Conservation (phyloP, 2,329 filamentous ascomycete genomes). For the Hirsutella thompsonii region DNA sequence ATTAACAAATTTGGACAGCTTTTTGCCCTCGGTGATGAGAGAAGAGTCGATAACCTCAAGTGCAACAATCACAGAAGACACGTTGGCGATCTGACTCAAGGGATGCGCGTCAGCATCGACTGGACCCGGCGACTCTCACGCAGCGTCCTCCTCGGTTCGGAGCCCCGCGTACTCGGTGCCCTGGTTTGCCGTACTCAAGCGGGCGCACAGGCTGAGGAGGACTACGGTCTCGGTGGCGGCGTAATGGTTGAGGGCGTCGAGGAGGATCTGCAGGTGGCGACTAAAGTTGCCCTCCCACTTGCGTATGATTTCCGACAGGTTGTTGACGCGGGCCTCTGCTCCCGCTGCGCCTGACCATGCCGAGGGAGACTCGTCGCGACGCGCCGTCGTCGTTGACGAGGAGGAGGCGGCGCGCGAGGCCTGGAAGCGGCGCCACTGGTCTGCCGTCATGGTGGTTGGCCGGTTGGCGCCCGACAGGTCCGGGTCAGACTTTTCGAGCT, state of each 20-base stretch:
- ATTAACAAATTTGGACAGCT: too few relatives aligned
- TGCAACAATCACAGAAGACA: too few relatives aligned
- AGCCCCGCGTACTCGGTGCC: conserved; percentile 53
- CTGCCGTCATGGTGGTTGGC: conserved; percentile 44
- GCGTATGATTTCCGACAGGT: conserved; percentile 74
- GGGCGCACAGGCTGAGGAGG: conserved; percentile 72
- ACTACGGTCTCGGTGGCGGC: conserved; percentile 96
- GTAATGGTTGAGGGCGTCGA: conserved; percentile 93
- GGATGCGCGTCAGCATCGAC: neutral
- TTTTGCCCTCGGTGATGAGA: too few relatives aligned
- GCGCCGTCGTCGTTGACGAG: conserved; percentile 7
- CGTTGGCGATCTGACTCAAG: too few relatives aligned
- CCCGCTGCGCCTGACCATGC: too few relatives aligned
- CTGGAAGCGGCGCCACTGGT: conserved; percentile 49
- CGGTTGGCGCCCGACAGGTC: conserved; percentile 53
- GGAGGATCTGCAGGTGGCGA: conserved; percentile 79
- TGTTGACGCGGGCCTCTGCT: conserved; percentile 44
- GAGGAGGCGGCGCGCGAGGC: conserved; percentile 27
- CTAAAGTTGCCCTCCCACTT: conserved; percentile 93
- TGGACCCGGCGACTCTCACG: neutral
- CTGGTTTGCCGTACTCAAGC: conserved; percentile 70
- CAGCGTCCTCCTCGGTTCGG: conserved; percentile 41
- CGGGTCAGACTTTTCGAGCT: conserved; percentile 72
- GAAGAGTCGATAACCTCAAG: too few relatives aligned
- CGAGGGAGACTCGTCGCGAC: conserved; percentile 6